Evolutionary conservation across 257 asterid genomes (phyloP).

Genomic region (Craterostigma plantagineum): DNA sequence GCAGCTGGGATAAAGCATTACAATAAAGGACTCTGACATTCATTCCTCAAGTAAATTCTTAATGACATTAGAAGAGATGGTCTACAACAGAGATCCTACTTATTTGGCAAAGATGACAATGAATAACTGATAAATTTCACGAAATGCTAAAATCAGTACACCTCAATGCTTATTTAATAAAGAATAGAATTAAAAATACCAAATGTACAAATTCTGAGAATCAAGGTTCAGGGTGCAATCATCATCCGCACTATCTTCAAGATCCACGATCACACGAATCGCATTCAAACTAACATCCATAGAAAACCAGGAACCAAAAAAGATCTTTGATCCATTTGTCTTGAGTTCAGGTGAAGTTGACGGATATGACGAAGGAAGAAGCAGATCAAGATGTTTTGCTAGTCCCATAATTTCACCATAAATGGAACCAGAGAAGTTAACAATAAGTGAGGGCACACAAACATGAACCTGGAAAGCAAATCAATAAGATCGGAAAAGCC

Average conservation of each 20-base stretch:
- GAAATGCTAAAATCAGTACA: constrained; percentile 7
- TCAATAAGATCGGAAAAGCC: constrained; percentile 4
- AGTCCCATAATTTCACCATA: constrained; percentile 36
- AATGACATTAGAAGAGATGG: too few species aligned
- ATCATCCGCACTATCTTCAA: constrained; percentile 42
- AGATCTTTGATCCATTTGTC: constrained; percentile 17
- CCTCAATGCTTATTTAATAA: neutral
- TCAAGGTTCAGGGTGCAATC: constrained; percentile 32
- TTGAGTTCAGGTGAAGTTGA: constrained; percentile 15
- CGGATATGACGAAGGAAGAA: constrained; percentile 28
- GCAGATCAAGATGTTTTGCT: constrained; percentile 18
- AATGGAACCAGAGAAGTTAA: constrained; percentile 49
- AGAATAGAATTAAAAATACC: constrained; percentile 28
- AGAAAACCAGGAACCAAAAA: constrained; percentile 36
- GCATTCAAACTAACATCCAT: constrained; percentile 30
- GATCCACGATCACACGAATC: constrained; percentile 35
- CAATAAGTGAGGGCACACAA: constrained; percentile 40
- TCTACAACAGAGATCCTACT: too few species aligned
- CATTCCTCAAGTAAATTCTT: neutral
- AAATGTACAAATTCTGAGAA: constrained; percentile 28
- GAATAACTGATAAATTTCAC: constrained; percentile 1
- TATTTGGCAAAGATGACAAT: neutral
- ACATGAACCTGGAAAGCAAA: constrained; percentile 39
- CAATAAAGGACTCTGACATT: neutral
- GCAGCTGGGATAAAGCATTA: too few species aligned